phyloP scores from a whole-genome alignment of 2,329 filamentous ascomycete genomes.

The Colletotrichum orbiculare region DNA sequence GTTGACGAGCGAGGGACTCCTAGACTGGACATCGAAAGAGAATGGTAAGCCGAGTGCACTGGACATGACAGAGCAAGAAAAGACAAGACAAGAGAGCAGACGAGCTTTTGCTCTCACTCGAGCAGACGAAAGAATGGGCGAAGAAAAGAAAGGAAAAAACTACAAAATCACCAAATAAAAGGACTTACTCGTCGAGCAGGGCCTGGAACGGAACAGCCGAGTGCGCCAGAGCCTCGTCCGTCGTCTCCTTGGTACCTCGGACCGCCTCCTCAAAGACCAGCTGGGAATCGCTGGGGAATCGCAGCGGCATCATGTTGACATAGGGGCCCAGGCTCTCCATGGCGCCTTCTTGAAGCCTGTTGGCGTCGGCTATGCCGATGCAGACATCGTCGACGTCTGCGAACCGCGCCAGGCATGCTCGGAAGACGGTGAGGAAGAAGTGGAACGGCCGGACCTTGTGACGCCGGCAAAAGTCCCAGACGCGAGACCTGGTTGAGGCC shows the following conservation, averaged over 20 bases:
- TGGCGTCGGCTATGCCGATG: constrained; percentile 61
- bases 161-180: too few relatives aligned
- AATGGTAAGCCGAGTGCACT: too few relatives aligned
- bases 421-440: constrained; percentile 55
- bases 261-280: background rate
- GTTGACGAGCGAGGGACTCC: constrained; percentile 50
- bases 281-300: constrained; percentile 43
- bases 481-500: too few relatives aligned
- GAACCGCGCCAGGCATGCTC: background rate
- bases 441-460: constrained; percentile 50
- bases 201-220: constrained; percentile 61
- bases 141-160: too few relatives aligned
- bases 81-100: too few relatives aligned
- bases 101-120: too few relatives aligned
- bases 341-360: constrained; percentile 45
- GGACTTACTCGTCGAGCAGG: constrained; percentile 50
- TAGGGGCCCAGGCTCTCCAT: constrained; percentile 55
- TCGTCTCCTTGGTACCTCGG: background rate
- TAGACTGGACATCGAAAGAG: constrained; percentile 39
- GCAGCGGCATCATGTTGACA: constrained; percentile 60
- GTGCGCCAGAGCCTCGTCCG: constrained; percentile 51
- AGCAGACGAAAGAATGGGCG: rapidly evolving
- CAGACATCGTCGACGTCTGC: constrained; percentile 47
- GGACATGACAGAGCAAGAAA: too few relatives aligned
- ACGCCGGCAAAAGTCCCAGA: background rate